Conservation (phyloP, 306 rosid genomes). For the Pachyrhizus erosus region DNA sequence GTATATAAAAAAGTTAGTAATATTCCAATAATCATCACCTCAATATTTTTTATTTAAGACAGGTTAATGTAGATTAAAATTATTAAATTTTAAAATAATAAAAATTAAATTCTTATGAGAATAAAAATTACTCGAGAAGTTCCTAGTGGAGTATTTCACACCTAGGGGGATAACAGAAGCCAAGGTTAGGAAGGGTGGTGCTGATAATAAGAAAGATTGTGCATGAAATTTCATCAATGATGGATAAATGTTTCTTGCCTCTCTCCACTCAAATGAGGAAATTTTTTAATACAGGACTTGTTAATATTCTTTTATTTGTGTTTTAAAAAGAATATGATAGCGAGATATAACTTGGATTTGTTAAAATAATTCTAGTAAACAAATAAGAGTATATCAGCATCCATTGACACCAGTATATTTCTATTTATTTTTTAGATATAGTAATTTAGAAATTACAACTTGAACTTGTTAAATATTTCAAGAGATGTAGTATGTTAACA, state of each 20-base stretch:
- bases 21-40: no score
- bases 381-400: background rate
- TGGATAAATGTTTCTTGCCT: background rate
- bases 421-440: background rate
- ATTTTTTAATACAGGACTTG: background rate
- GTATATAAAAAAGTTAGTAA: no score
- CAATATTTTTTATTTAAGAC: no score
- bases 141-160: conserved; percentile 60
- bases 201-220: conserved; percentile 41
- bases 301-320: background rate
- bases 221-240: conserved; percentile 6
- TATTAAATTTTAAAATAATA: no score
- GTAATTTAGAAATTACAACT: background rate
- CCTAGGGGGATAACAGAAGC: conserved; percentile 67
- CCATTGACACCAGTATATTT: background rate
- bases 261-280: background rate
- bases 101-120: no score
- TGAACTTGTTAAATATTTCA: background rate
- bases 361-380: background rate
- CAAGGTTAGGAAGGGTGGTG: conserved; percentile 49
- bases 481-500: background rate
- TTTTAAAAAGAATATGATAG: background rate
- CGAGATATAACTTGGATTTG: conserved; percentile 10
- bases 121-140: no score
- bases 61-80: no score